Percentiles rank a stretch among this genome's conserved stretches.
Evolutionary conservation across 345 rosid species (phyloP).

Genomic region (Dovyalis caffra): DNA sequence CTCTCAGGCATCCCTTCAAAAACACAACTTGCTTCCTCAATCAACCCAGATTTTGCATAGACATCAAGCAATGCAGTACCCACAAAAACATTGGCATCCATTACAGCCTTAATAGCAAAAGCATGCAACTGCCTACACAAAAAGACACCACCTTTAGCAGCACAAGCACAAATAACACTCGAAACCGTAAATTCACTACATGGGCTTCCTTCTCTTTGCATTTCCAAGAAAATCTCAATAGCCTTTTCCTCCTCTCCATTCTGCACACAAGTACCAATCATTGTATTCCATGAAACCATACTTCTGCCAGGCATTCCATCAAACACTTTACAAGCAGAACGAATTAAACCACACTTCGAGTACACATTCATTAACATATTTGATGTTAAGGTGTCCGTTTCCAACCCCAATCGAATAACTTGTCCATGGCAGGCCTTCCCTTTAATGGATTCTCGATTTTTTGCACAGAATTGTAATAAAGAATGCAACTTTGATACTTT

Average conservation of each 20-base stretch:
- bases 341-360: conserved; percentile 45
- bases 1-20: conserved; percentile 62
- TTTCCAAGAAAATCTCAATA: conserved; percentile 41
- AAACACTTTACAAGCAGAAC: conserved; percentile 58
- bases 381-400: conserved; percentile 39
- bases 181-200: conserved; percentile 69
- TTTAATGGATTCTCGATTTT: conserved; percentile 27
- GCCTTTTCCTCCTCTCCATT: conserved; percentile 44
- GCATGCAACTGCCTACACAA: conserved; percentile 66
- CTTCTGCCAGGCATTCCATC: conserved; percentile 63
- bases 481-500: conserved; percentile 29
- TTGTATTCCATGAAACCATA: conserved; percentile 77
- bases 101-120: conserved; percentile 50
- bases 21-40: conserved; percentile 47
- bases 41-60: conserved; percentile 63
- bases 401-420: conserved; percentile 37
- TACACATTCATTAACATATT: conserved; percentile 58
- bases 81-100: conserved; percentile 51
- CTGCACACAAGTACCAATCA: conserved; percentile 46
- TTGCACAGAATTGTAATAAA: conserved; percentile 46
- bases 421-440: conserved; percentile 56
- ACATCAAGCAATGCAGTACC: conserved; percentile 81
- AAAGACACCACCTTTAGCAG: conserved; percentile 32
- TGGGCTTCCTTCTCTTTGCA: conserved; percentile 45
- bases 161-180: conserved; percentile 67